These are phyloP conservation scores for Oryza punctata DNA, from an alignment of 176 grass and related monocot genomes.

Conservation along the genomic window DNA sequence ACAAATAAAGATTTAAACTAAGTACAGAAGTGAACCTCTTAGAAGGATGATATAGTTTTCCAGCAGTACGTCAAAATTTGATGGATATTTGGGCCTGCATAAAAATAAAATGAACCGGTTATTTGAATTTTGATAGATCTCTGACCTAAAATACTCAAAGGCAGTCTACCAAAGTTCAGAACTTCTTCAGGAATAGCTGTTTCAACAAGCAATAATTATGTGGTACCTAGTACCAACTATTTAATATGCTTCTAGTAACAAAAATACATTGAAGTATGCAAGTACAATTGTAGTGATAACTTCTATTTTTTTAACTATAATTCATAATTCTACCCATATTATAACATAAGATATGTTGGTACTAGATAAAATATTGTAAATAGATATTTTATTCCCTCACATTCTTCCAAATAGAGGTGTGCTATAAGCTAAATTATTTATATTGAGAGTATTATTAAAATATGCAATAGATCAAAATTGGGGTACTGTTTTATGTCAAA, in stretches of 20 bases:
- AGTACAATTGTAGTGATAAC: neutral
- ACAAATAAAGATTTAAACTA: slow-evolving; percentile 21
- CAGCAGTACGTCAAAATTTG: slow-evolving; percentile 67
- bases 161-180: neutral
- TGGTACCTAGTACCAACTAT: neutral
- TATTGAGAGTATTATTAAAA: too few relatives aligned
- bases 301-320: neutral
- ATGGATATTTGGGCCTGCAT: slow-evolving; percentile 79
- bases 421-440: neutral
- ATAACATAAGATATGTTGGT: neutral
- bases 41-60: slow-evolving; percentile 71
- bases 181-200: neutral
- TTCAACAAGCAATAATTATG: neutral
- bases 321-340: neutral
- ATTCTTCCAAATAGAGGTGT: neutral
- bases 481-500: neutral
- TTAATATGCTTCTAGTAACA: neutral
- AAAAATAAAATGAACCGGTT: slow-evolving; percentile 8
- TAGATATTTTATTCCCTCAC: neutral
- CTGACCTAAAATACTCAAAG: neutral
- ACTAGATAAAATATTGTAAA: neutral
- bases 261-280: neutral
- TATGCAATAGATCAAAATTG: neutral
- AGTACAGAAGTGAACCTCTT: slow-evolving; percentile 50
- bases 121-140: neutral